Conservation (phyloP, 768 basidiomycete species). For the Tulasnella sp. region DNA sequence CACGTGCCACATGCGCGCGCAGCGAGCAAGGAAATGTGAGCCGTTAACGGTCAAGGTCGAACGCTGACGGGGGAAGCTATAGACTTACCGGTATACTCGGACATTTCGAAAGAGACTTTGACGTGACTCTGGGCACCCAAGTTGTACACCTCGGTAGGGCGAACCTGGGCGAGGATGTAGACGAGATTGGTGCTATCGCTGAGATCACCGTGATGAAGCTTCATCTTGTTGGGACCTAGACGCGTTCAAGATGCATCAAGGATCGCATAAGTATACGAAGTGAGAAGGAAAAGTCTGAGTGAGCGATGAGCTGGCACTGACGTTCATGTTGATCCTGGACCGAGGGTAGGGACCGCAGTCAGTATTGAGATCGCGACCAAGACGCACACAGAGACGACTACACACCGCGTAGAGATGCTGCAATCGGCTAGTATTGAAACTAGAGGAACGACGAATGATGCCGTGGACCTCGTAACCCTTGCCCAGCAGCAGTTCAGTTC, state of each 20-base stretch:
- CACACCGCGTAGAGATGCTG: slow-evolving; percentile 78
- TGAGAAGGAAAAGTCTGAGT: neutral
- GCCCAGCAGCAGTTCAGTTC: slow-evolving; percentile 78
- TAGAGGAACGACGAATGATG: slow-evolving; percentile 95
- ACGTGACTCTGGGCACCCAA: slow-evolving; percentile 97
- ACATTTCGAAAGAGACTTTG: slow-evolving; percentile 99
- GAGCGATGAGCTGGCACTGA: slow-evolving; percentile 49
- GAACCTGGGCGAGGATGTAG: slow-evolving; percentile 92
- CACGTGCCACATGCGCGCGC: neutral
- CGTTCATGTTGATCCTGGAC: slow-evolving; percentile 82
- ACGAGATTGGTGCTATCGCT: slow-evolving; percentile 97
- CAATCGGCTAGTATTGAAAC: slow-evolving; percentile 95
- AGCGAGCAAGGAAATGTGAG: neutral
- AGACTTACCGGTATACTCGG: slow-evolving; percentile 77
- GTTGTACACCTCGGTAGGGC: slow-evolving; percentile 96
- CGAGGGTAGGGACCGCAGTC: neutral
- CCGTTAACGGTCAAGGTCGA: neutral
- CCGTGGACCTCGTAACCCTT: slow-evolving; percentile 95
- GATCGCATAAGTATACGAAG: slow-evolving; percentile 1
- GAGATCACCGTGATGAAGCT: slow-evolving; percentile 88
- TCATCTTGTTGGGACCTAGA: slow-evolving; percentile 73
- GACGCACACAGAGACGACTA: neutral
- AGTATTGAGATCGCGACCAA: neutral
- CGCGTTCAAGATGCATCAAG: neutral
- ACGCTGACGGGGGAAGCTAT: neutral